Percentiles rank a stretch among this genome's conserved stretches.
Evolutionary conservation across 331 rosid genomes (phyloP).

Genomic region (Telfairia occidentalis): DNA sequence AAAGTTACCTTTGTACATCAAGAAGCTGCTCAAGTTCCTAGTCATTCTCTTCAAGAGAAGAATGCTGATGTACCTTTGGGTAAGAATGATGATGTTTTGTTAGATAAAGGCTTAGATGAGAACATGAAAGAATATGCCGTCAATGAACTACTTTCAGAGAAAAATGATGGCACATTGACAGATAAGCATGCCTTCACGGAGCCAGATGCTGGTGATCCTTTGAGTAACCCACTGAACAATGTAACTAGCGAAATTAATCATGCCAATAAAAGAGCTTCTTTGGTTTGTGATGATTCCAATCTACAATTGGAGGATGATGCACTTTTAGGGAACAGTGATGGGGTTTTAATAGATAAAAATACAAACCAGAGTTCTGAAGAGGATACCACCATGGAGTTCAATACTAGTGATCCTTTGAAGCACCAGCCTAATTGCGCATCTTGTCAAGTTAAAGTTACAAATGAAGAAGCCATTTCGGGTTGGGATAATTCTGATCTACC

Average conservation of each 20-base stretch:
- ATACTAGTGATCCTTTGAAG: neutral
- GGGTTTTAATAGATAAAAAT: neutral
- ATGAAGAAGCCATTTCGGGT: neutral
- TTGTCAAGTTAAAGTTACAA: neutral
- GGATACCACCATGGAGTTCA: neutral
- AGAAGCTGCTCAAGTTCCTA: slow-evolving; percentile 17
- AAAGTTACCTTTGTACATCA: slow-evolving; percentile 17
- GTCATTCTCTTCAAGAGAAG: slow-evolving; percentile 16
- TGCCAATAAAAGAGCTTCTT: neutral
- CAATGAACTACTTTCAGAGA: neutral
- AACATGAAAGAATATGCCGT: slow-evolving; percentile 18
- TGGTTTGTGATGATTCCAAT: neutral
- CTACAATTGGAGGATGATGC: neutral
- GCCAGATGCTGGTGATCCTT: neutral
- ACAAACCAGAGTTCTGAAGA: slow-evolving; percentile 1
- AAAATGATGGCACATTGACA: neutral
- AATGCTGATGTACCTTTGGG: slow-evolving; percentile 14
- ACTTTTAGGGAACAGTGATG: neutral
- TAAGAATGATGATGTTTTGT: slow-evolving; percentile 19
- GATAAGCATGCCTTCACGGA: neutral
- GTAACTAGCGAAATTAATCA: neutral
- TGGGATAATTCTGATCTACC: neutral
- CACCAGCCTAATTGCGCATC: neutral
- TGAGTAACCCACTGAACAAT: neutral
- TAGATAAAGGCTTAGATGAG: slow-evolving; percentile 16